These are phyloP conservation scores for Pterocarpus macrocarpus DNA, from an alignment of 306 rosid species.

Conservation along the genomic window DNA sequence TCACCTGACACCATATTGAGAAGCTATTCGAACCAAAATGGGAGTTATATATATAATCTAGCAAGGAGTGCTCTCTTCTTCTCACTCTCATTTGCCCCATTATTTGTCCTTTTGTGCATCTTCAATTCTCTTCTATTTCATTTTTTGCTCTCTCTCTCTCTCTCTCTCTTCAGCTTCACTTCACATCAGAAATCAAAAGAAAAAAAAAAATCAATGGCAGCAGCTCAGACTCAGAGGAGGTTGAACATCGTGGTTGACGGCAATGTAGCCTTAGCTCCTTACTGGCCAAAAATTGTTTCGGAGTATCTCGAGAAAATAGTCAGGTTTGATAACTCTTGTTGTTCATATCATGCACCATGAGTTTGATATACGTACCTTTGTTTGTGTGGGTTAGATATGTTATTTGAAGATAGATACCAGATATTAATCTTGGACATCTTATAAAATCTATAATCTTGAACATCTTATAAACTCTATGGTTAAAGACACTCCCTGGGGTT, in stretches of 20 bases:
- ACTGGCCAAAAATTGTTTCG: conserved; percentile 28
- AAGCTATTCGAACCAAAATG: not conserved
- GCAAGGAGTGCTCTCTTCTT: not conserved
- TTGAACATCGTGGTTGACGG: conserved; percentile 42
- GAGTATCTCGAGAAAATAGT: conserved; percentile 35
- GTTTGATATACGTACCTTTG: not conserved
- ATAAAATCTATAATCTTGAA: too few relatives aligned
- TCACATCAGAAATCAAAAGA: not conserved
- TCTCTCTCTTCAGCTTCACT: not conserved
- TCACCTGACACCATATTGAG: not conserved
- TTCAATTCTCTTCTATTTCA: not conserved
- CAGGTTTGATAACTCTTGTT: conserved; percentile 29
- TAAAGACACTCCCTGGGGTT: too few relatives aligned
- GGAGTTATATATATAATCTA: not conserved
- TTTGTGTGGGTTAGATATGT: too few relatives aligned
- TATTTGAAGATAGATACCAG: too few relatives aligned
- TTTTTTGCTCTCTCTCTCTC: too few relatives aligned
- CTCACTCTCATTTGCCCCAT: not conserved
- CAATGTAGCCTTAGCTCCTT: not conserved
- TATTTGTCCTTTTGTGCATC: not conserved
- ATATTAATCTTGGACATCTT: too few relatives aligned
- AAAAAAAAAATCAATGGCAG: not conserved
- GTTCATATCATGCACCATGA: not conserved
- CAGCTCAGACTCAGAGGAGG: not conserved
- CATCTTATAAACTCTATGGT: too few relatives aligned